These are phyloP conservation scores for Clarireedia homoeocarpa DNA, from an alignment of 2,329 filamentous ascomycete genomes.

Conservation along the genomic window DNA sequence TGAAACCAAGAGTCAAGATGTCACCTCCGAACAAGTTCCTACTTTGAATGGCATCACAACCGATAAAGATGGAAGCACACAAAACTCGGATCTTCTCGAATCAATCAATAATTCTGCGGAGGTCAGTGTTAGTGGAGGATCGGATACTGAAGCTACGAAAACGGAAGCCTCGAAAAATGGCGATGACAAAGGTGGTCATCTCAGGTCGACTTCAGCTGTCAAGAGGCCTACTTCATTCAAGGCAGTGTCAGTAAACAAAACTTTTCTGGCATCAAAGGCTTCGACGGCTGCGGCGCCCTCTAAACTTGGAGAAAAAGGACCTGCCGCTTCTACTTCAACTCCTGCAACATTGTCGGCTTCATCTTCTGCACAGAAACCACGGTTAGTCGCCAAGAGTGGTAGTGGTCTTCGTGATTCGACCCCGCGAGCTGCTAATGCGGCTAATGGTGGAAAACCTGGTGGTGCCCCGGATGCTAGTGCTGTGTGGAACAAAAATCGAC, in stretches of 20 bases:
- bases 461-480: constrained; percentile 61
- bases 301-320: constrained; percentile 44
- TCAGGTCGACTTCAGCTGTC: constrained; percentile 48
- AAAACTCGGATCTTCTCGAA: constrained; percentile 49
- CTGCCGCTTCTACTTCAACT: constrained; percentile 1
- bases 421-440: constrained; percentile 33
- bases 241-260: constrained; percentile 77
- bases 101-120: constrained; percentile 54
- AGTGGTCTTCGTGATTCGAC: constrained; percentile 49
- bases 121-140: constrained; percentile 64
- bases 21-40: constrained; percentile 29
- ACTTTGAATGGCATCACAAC: constrained; percentile 39
- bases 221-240: constrained; percentile 74
- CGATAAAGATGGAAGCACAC: constrained; percentile 43
- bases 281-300: constrained; percentile 36
- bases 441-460: constrained; percentile 51
- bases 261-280: constrained; percentile 68
- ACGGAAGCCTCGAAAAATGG: constrained; percentile 44
- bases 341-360: constrained; percentile 33
- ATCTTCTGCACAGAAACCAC: constrained; percentile 52
- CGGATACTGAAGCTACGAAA: constrained; percentile 67
- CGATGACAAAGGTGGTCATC: constrained; percentile 51
- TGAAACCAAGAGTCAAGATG: constrained; percentile 46
- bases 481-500: constrained; percentile 86
- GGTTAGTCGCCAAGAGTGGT: constrained; percentile 69